Evolutionary conservation across 805 yeast genomes (phyloP).

Genomic region (Cyberlindnera bimundalis): DNA sequence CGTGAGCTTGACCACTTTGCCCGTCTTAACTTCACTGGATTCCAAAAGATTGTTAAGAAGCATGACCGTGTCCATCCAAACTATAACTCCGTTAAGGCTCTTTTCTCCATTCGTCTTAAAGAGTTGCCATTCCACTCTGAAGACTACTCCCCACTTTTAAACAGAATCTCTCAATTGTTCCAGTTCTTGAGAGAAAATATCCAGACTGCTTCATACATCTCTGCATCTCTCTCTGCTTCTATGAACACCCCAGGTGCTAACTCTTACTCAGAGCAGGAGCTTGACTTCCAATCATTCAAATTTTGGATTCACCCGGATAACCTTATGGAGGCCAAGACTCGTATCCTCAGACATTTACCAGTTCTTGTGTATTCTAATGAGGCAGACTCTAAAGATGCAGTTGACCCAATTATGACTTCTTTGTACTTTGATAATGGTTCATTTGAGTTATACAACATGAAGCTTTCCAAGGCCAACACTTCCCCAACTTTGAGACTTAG

Average conservation of each 20-base stretch:
- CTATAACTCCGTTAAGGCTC: constrained; percentile 80
- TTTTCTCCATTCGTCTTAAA: constrained; percentile 82
- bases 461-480: constrained; percentile 63
- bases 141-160: constrained; percentile 88
- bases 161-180: constrained; percentile 77
- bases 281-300: constrained; percentile 61
- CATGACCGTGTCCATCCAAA: constrained; percentile 88
- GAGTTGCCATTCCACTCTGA: constrained; percentile 90
- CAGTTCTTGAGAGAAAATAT: constrained; percentile 76
- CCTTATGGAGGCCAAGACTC: constrained; percentile 95
- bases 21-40: constrained; percentile 91
- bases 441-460: constrained; percentile 83
- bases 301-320: constrained; percentile 98
- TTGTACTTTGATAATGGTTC: constrained; percentile 81
- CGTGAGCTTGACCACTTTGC: constrained; percentile 88
- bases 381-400: constrained; percentile 40
- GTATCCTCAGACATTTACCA: constrained; percentile 88
- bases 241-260: constrained; percentile 11
- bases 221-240: constrained; percentile 24
- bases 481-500: constrained; percentile 79
- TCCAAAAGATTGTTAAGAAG: constrained; percentile 89
- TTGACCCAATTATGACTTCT: constrained; percentile 83
- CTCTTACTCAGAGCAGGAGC: constrained; percentile 23
- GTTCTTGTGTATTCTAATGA: constrained; percentile 68
- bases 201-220: constrained; percentile 30